A percentile compares a stretch with the other conserved stretches of the same genome.
Evolutionary conservation across 1,139 yeast genomes (phyloP).

Genomic region (Saccharomyces hybrid): DNA sequence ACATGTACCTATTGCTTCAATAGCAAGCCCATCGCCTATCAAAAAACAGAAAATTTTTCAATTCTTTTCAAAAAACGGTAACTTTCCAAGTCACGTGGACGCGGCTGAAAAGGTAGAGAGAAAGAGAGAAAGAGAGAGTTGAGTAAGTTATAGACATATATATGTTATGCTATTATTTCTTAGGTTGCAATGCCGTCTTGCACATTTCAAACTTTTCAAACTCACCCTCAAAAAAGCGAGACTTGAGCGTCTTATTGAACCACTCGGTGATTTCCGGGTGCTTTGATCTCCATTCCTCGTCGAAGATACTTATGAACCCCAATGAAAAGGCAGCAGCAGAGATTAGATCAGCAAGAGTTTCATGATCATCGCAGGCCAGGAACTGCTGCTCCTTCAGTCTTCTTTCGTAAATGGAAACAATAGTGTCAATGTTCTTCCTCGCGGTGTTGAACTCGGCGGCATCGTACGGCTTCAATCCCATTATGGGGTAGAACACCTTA

Average conservation of each 20-base stretch:
- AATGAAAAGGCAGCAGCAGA: conserved; percentile 44
- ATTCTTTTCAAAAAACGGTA: neutral
- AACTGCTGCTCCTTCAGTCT: conserved; percentile 65
- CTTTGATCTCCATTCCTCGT: conserved; percentile 59
- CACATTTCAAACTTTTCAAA: conserved; percentile 43
- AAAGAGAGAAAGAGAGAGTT: neutral
- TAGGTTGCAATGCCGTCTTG: conserved; percentile 42
- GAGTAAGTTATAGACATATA: neutral
- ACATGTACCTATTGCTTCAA: neutral
- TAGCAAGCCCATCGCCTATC: neutral
- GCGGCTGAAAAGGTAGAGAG: neutral
- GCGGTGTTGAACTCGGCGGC: conserved; percentile 60
- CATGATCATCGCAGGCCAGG: conserved; percentile 73
- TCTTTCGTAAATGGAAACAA: conserved; percentile 44
- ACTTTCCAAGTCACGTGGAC: neutral
- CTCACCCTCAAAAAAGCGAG: conserved; percentile 44
- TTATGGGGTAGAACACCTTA: conserved; percentile 34
- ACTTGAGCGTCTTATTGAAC: conserved; percentile 59
- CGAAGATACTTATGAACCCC: conserved; percentile 43
- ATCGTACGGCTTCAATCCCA: conserved; percentile 55
- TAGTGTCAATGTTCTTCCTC: conserved; percentile 33
- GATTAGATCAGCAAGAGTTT: conserved; percentile 71
- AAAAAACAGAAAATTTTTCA: neutral
- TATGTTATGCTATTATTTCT: neutral
- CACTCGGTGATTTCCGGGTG: conserved; percentile 73